Evolutionary conservation across 805 yeast genomes (phyloP), one percentile per base, ranked within the genome.

Genomic region (Yarrowia keelungensis): DNA sequence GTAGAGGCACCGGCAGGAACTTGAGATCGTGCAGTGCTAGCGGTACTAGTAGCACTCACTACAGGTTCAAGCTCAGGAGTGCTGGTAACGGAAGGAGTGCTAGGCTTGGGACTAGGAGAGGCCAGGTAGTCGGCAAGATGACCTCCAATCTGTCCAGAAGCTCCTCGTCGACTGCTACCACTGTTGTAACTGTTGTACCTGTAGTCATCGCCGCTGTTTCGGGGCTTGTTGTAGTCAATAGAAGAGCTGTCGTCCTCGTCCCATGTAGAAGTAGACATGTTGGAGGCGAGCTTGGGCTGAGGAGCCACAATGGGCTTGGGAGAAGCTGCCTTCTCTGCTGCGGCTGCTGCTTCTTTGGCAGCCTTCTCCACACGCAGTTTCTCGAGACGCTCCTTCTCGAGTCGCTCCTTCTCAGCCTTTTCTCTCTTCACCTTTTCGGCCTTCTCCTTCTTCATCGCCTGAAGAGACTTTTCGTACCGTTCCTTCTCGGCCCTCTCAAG

Each of bases 61-160:
- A 42, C 64, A 26, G 49, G 47, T 35, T 59, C 65, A 16, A 26
- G 26, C 35, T 59, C 65, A 35, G 65, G 65, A 19, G 65, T 43
- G 41, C 41, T 43, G 49, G 65, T 45, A 53, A 53, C 10, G 2
- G 65, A 59, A 12, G 50, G 50, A 19, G 47, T 10, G 38, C 50
- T 42, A 42, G 65, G 65, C 65, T 59, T 43, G 36, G 65, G 65
- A n/a, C 65, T 59, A 11, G 65, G 65, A 35, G 65, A 59, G 8
- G 65, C 65, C 16, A 59, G 43, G 19, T 59, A 59, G 42, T 59
- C 65, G 1, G 65, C 65, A 3, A 59, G 35, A 3, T 59, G 65
- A 16, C 65, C 65, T n/a, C 65, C 65, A 35, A 59, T 59, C 35
- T 59, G 65, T 11, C 65, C 65, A 35, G 41, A 35, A 8, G 51